These are phyloP conservation scores for Primulina huaijiensis DNA, from an alignment of 257 asterid species.

Conservation along the genomic window DNA sequence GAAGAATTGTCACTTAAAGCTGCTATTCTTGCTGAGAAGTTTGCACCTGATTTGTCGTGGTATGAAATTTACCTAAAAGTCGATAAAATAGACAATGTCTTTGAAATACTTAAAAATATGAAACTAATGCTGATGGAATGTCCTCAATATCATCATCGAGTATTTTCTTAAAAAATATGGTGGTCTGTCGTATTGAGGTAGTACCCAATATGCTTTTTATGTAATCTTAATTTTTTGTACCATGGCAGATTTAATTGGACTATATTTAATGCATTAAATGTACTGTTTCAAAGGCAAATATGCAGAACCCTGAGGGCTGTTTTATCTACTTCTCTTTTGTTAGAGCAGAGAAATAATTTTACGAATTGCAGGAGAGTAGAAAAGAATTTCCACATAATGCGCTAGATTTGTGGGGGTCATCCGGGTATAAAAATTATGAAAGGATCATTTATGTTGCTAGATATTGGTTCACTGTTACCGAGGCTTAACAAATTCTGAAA, in stretches of 20 bases:
- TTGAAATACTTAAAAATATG: slow-evolving; percentile 2
- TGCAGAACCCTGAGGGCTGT: neutral
- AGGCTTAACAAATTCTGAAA: neutral
- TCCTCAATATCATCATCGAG: neutral
- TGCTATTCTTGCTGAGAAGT: slow-evolving; percentile 94
- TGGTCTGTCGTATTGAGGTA: neutral
- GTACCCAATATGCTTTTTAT: neutral
- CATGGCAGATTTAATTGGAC: slow-evolving; percentile 14
- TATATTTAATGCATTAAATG: neutral
- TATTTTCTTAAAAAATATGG: neutral
- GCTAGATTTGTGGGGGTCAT: neutral
- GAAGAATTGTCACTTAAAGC: slow-evolving; percentile 73
- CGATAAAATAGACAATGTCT: slow-evolving; percentile 8
- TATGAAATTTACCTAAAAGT: slow-evolving; percentile 32
- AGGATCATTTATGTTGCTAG: neutral
- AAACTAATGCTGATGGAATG: neutral
- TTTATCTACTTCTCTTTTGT: neutral
- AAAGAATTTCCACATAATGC: neutral
- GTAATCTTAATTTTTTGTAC: slow-evolving; percentile 14
- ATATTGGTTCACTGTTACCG: neutral
- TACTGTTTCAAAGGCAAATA: neutral
- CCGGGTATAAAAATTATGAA: neutral
- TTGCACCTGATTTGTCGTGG: slow-evolving; percentile 97
- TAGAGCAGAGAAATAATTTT: neutral
- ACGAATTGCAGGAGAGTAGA: neutral